Evolutionary conservation across 805 yeast genomes (phyloP), one percentile per base, ranked within the genome.

Genomic region (Wickerhamia fluorescens): DNA sequence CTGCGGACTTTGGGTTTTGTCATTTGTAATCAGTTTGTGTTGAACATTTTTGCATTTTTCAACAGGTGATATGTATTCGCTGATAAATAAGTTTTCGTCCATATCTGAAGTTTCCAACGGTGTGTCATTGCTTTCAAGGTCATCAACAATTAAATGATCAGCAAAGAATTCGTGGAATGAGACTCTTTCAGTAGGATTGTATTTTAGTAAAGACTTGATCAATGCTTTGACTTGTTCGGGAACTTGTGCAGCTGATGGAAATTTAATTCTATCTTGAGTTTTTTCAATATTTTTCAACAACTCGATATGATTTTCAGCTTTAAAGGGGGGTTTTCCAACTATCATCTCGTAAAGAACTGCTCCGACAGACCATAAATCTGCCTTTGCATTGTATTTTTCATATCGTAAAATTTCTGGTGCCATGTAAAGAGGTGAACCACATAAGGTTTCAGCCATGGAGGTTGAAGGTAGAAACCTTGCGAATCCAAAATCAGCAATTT

Each of bases 371-470:
- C 98, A 92, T 39, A 92, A 58, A 51, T 92, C 98, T 0, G 96
- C 97, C 52, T 87, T 88, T 4, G 97, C 98, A 43, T 88, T 87
- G 59, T 92, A 92, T 56, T 87, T 92, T 52, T 92, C 96, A 49
- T 85, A 88, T 38, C 94, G 69, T 43, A 92, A 63, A 27, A 92
- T 92, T 58, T 92, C 98, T 0, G 98, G 98, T 0, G 98, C 98
- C 98, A 92, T 92, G 57, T 92, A 92, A 24, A 92, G 68, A 3
- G 98, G 98, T 7, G 95, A 85, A 1, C 98, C 98, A 66, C 98
- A 92, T 41, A 92, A 64, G 2, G 98, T 92, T 51, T 92, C 98
- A 2, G 97, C 97, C 73, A 92, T 68, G 2, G 95, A 79, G 2
- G 96, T 82, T 28, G 83, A 77, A 5, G 98, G 98, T 45, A 92